Base-by-base conservation (phyloP, 2,329 filamentous ascomycete genomes). In the Calcarisporium arbuscula region DNA sequence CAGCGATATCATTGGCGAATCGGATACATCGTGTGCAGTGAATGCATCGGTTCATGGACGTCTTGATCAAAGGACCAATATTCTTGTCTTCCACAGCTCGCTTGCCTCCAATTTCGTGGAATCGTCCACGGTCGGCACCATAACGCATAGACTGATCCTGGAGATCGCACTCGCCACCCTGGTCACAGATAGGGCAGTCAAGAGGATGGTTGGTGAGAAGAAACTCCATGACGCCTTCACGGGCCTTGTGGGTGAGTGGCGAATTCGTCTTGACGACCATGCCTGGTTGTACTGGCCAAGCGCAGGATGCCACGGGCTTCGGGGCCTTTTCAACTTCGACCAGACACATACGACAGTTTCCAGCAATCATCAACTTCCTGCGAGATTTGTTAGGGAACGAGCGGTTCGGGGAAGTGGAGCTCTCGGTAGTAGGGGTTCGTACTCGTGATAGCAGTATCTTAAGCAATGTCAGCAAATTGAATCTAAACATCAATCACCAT, bases 201-300 rank as follows among this genome's bases (percentile, higher is more conserved):
- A 95, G 76, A 31, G 89, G 89, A 61, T 96, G 89, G 64, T 96
- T 96, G 52, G 90, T 88, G 42, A 98, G 77, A 47, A 98, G 70
- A 54, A 98, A 98, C 60, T 98, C 92, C 92, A 96, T 98, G 33
- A 98, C 88, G 59, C 92, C 92, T 72, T 98, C 92, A 57, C 92
- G 81, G 51, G 92, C 92, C 70, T 98, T 98, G 74, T 98, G 92
- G 52, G 87, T 83, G 46, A 96, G 76, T 28, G 90, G 86, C 38
- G 92, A 95, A 66, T 95, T 87, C 45, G 92, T 98, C 77, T 96
- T 95, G 54, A 98, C 92, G 34, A 95, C 88, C 92, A 98, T 98
- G 43, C 92, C 92, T 36, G 92, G 86, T 64, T 95, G 89, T 49
- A 96, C 92, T 34, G 92, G 92, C 92, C 92, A 98, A 51, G 92